Evolutionary conservation across 441 rosid species (phyloP).

Genomic region (Syzygium syzygioides): DNA sequence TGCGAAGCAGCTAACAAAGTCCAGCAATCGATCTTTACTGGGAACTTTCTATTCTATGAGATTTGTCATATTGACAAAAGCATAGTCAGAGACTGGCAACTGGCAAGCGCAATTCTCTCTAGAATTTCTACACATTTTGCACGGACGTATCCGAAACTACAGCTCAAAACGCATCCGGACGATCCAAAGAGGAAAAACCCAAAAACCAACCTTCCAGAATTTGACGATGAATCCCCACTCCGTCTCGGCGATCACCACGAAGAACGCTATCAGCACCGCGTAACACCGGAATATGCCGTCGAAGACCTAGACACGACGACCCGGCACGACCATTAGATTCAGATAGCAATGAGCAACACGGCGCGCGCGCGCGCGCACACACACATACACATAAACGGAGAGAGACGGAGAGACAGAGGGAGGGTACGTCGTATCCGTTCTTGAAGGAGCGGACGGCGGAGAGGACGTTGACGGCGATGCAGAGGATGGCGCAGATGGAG

Average conservation of each 20-base stretch:
- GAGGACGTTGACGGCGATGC: slow-evolving; percentile 75
- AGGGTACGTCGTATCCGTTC: slow-evolving; percentile 61
- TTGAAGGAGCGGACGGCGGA: slow-evolving; percentile 78
- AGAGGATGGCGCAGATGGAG: slow-evolving; percentile 59
- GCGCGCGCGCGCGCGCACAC: not conserved
- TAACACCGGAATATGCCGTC: slow-evolving; percentile 91
- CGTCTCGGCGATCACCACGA: slow-evolving; percentile 78
- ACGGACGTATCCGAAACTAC: not conserved
- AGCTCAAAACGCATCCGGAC: not conserved
- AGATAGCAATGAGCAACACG: not conserved
- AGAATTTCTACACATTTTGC: not conserved
- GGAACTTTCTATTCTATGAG: not conserved
- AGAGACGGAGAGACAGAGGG: not conserved
- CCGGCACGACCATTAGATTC: not conserved
- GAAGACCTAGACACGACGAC: slow-evolving; percentile 33
- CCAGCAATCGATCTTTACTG: not conserved
- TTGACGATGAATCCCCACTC: slow-evolving; percentile 79
- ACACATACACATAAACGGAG: not conserved
- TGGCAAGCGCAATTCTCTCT: not conserved
- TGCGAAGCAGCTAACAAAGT: not conserved
- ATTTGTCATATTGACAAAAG: not conserved
- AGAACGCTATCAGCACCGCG: slow-evolving; percentile 59
- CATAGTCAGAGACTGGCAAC: not conserved
- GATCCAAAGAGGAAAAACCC: not conserved
- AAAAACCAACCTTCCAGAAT: slow-evolving; percentile 56